These are phyloP conservation scores for Crataegus laevigata DNA, from an alignment of 306 rosid species.

Conservation along the genomic window DNA sequence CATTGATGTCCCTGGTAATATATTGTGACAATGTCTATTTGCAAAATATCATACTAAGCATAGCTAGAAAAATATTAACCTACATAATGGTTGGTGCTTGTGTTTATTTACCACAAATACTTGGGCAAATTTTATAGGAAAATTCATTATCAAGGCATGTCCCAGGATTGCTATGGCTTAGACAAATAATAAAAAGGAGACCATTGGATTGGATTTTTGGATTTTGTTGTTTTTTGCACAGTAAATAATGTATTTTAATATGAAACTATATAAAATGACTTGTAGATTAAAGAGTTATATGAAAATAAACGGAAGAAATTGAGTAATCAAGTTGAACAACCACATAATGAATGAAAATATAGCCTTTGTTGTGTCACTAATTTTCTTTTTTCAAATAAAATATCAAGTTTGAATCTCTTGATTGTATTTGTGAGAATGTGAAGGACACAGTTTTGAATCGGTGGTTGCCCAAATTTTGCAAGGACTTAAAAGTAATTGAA, in stretches of 20 bases:
- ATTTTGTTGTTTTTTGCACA: too few species aligned
- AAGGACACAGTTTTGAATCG: not conserved
- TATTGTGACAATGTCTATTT: not conserved
- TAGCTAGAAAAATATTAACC: not conserved
- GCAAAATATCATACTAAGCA: not conserved
- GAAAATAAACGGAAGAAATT: not conserved
- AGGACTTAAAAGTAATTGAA: too few species aligned
- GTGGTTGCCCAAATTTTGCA: too few species aligned
- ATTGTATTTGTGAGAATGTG: not conserved
- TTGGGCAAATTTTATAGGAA: too few species aligned
- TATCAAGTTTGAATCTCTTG: not conserved
- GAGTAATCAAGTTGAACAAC: too few species aligned
- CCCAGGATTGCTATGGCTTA: too few species aligned
- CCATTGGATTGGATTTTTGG: too few species aligned
- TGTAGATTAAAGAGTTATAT: not conserved
- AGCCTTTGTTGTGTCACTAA: not conserved
- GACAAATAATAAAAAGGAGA: too few species aligned
- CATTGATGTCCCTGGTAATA: too few species aligned
- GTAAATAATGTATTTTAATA: too few species aligned
- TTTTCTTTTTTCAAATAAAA: not conserved
- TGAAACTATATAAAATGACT: too few species aligned
- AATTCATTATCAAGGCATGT: too few species aligned
- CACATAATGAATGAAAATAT: not conserved
- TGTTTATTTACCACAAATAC: not conserved
- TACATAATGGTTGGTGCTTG: not conserved